A percentile compares a stretch with the other conserved stretches of the same genome.
Conservation (phyloP, 208 protist species). For the Leishmania tarentolae region DNA sequence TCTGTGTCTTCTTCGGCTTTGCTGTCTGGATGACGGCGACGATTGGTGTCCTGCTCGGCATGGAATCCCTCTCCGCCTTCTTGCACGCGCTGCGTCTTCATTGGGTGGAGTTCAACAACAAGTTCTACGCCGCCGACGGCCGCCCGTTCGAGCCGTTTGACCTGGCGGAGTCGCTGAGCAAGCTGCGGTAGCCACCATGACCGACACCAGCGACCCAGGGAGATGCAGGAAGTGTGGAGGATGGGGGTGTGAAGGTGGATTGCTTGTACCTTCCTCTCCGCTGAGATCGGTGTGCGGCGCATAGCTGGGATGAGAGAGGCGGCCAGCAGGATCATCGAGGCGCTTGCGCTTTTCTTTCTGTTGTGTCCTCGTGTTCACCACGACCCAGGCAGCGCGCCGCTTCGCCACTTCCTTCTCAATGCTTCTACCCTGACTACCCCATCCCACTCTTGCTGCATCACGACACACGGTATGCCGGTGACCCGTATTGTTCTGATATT, state of each 20-base stretch:
- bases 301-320: background rate
- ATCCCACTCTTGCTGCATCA: background rate
- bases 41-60: slow-evolving; percentile 96
- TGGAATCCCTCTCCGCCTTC: slow-evolving; percentile 99
- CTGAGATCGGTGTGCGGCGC: background rate
- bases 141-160: slow-evolving; percentile 91
- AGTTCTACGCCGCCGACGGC: slow-evolving; percentile 97
- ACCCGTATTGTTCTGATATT: background rate
- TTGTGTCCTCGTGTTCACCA: background rate
- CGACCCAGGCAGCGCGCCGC: background rate
- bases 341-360: background rate
- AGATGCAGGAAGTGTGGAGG: background rate
- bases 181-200: slow-evolving; percentile 14
- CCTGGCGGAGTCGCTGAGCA: slow-evolving; percentile 66
- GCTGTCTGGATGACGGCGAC: slow-evolving; percentile 93
- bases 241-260: background rate
- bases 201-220: background rate
- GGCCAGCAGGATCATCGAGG: background rate
- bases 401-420: background rate
- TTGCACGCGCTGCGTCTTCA: slow-evolving; percentile 98
- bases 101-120: slow-evolving; percentile 98
- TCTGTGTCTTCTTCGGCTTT: slow-evolving; percentile 89
- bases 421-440: background rate
- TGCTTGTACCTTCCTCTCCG: background rate
- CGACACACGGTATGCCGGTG: background rate